Base-by-base conservation (phyloP, 345 rosid species). In the Pistacia atlantica region DNA sequence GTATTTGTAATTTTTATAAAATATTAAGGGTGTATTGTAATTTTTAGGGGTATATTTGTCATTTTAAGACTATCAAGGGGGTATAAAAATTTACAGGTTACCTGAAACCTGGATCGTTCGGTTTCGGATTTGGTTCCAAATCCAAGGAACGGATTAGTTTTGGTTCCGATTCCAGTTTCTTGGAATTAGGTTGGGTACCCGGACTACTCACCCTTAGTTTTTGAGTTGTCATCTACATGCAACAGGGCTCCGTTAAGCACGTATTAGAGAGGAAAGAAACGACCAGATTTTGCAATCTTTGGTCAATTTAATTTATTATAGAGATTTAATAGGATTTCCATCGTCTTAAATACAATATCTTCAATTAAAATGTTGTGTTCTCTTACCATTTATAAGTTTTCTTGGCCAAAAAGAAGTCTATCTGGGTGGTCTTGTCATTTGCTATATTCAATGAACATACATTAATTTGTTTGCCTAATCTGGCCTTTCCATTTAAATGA, bases 251-350 rank as follows among this genome's bases (percentile, higher is more conserved):
- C 38, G 18, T 48, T 16, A 65, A 56, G 78, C 71, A 37, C 42
- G 71, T 75, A 75, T 25, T 25, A 8, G 38, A 54, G 17, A 20
- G 11, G 37, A 31, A 37, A 52, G 64, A 65, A 75, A 65, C 54
- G 45, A 22, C 73, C 5, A 42, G 7, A 42, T 5, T 51, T 20
- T 68, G 38, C 20, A 8, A 14, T 38, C 10, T 54, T 22, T 31
- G 54, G 54, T 42, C 66, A 46, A 72, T 2, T 10, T 28, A 72
- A 59, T 38, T 71, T 51, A 69, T 69, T 69, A 5, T 31, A 35
- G 61, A 31, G 45, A 49, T 48, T 67, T 22, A 67, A 11, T 48
- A 22, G 57, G 61, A 54, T 54, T 28, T 51, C 16, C 11, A 0
- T n/a, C 1, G 28, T 28, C 11, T 18, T 12, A 25, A n/a, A 46